Evolutionary conservation across 2,329 filamentous ascomycete genomes (phyloP).

Genomic region (Beauveria sp.): DNA sequence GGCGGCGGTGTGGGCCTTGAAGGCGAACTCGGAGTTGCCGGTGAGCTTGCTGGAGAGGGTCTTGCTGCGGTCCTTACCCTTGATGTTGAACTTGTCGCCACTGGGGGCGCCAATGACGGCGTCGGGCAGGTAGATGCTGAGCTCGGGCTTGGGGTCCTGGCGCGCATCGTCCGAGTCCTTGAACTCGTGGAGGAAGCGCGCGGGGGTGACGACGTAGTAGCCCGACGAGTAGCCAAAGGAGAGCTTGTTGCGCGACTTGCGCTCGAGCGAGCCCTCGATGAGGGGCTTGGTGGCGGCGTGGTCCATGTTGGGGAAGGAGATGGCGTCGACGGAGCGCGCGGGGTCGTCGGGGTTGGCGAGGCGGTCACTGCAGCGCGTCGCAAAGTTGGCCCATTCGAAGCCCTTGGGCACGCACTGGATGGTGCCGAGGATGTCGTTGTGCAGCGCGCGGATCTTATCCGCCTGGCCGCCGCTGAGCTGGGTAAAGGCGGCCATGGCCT

Average conservation of each 20-base stretch:
- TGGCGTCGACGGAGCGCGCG: slow-evolving; percentile 63
- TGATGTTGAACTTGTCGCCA: slow-evolving; percentile 85
- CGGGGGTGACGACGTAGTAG: slow-evolving; percentile 86
- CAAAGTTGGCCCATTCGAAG: slow-evolving; percentile 89
- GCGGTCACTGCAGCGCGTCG: slow-evolving; percentile 58
- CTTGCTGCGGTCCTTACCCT: slow-evolving; percentile 85
- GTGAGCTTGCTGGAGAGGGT: slow-evolving; percentile 74
- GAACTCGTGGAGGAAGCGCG: slow-evolving; percentile 91
- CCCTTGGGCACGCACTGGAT: slow-evolving; percentile 72
- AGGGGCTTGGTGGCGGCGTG: slow-evolving; percentile 73
- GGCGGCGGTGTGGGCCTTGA: slow-evolving; percentile 76
- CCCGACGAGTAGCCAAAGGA: slow-evolving; percentile 67
- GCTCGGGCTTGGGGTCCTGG: slow-evolving; percentile 71
- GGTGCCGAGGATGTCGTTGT: slow-evolving; percentile 72
- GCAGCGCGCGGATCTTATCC: slow-evolving; percentile 73
- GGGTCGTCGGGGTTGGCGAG: slow-evolving; percentile 73
- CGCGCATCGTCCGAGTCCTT: slow-evolving; percentile 74
- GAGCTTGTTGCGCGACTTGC: slow-evolving; percentile 82
- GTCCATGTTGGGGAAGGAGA: slow-evolving; percentile 82
- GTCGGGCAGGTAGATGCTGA: slow-evolving; percentile 88
- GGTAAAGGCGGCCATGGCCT: slow-evolving; percentile 75
- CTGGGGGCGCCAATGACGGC: slow-evolving; percentile 65
- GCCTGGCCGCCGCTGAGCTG: slow-evolving; percentile 72
- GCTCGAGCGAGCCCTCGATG: slow-evolving; percentile 82
- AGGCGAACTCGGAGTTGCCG: slow-evolving; percentile 70